A percentile compares a stretch with the other conserved stretches of the same genome.
Evolutionary conservation across 140 eudicot genomes (phyloP).

Genomic region (Senecio squalidus): DNA sequence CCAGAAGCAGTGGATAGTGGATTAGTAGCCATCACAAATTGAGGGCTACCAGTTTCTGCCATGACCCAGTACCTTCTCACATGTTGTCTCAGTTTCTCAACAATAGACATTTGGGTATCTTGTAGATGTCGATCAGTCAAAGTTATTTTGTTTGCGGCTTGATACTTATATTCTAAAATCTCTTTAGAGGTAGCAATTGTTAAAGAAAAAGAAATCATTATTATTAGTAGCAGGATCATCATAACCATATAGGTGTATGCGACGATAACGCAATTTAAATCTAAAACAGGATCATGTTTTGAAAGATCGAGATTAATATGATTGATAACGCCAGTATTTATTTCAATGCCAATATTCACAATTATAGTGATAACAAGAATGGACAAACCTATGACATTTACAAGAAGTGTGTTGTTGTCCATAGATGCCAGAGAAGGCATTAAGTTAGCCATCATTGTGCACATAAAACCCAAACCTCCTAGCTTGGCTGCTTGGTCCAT

Average conservation of each 20-base stretch:
- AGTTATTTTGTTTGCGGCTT: not conserved
- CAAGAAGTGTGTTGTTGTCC: not conserved
- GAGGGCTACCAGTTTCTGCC: slow-evolving; percentile 20
- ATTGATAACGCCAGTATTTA: not conserved
- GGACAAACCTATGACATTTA: not conserved
- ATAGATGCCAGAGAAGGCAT: not conserved
- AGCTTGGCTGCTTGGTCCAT: not conserved
- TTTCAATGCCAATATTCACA: not conserved
- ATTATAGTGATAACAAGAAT: not conserved
- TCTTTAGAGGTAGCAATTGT: slow-evolving; percentile 2
- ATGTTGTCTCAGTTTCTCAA: slow-evolving; percentile 17
- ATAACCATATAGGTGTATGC: slow-evolving; percentile 2
- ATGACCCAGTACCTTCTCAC: slow-evolving; percentile 27
- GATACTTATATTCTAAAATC: slow-evolving; percentile 10
- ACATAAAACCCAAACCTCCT: not conserved
- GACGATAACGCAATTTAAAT: not conserved
- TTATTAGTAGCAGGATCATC: not conserved
- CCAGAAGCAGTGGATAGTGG: slow-evolving; percentile 14
- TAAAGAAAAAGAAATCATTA: slow-evolving; percentile 10
- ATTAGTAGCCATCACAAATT: slow-evolving; percentile 20
- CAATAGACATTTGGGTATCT: not conserved
- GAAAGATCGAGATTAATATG: too few species aligned
- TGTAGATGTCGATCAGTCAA: not conserved
- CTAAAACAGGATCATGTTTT: too few species aligned
- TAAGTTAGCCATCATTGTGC: not conserved